Percentiles rank a stretch among this genome's conserved stretches.
Conservation (phyloP, 345 rosid genomes). For the Murraya paniculata region DNA sequence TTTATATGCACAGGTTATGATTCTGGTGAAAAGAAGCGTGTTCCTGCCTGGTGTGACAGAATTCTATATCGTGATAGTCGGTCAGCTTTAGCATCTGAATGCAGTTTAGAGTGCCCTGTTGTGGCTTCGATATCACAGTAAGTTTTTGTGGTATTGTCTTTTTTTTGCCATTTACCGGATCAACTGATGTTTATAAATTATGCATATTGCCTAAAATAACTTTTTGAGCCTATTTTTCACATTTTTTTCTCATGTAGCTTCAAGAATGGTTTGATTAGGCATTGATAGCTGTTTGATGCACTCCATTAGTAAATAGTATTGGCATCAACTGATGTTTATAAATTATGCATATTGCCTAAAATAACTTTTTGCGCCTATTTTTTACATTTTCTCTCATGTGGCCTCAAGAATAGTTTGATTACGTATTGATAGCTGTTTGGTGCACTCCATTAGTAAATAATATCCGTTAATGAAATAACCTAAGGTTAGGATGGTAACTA, state of each 20-base stretch:
- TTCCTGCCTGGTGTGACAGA: slow-evolving; percentile 93
- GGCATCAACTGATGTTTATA: not conserved
- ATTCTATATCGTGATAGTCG: slow-evolving; percentile 71
- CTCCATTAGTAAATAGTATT: not conserved
- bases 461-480: not conserved
- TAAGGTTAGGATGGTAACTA: not conserved
- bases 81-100: slow-evolving; percentile 41
- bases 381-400: not conserved
- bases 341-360: not conserved
- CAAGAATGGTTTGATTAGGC: not conserved
- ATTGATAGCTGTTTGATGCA: not conserved
- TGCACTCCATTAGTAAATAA: not conserved
- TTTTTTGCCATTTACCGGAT: not conserved
- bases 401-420: not conserved
- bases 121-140: slow-evolving; percentile 59
- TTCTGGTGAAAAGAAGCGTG: slow-evolving; percentile 79
- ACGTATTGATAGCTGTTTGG: not conserved
- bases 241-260: not conserved
- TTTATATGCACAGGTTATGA: slow-evolving; percentile 55
- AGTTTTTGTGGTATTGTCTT: slow-evolving; percentile 10
- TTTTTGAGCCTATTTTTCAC: not conserved
- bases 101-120: slow-evolving; percentile 69
- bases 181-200: not conserved
- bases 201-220: not conserved
- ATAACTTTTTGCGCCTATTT: not conserved